Percentiles rank a stretch among this genome's conserved stretches.
These are phyloP conservation scores for Moringa oleifera DNA, from an alignment of 345 rosid species.

Conservation along the genomic window DNA sequence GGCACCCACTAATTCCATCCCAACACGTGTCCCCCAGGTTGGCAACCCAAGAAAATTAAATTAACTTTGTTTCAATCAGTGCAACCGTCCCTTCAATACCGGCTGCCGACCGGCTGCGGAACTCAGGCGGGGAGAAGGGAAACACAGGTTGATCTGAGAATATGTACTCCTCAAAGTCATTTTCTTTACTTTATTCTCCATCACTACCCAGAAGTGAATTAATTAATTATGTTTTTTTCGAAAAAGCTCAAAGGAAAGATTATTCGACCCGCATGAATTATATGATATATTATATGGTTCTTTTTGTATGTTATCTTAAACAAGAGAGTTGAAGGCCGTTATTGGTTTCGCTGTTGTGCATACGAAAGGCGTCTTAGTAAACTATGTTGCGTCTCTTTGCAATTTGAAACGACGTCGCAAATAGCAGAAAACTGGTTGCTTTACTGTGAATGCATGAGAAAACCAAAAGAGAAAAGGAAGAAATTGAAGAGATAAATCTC, in stretches of 20 bases:
- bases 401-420: no score
- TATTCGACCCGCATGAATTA: neutral
- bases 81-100: no score
- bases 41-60: neutral
- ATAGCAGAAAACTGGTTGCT: neutral
- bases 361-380: no score
- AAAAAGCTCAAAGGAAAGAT: neutral
- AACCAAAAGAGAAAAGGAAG: neutral
- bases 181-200: slow-evolving; percentile 15
- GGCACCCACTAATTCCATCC: neutral
- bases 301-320: neutral
- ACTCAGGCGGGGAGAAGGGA: no score
- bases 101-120: no score
- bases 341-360: no score
- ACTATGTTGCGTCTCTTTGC: no score
- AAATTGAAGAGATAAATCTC: neutral
- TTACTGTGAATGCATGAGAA: no score
- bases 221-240: no score
- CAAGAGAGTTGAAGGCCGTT: no score
- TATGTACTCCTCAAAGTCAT: slow-evolving; percentile 6
- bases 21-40: slow-evolving; percentile 2
- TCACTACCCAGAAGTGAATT: neutral
- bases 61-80: neutral
- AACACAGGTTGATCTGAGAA: no score
- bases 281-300: neutral